Base-by-base conservation (phyloP, 371 early-diverging fungal genomes). In the Haplosporangium sp. region DNA sequence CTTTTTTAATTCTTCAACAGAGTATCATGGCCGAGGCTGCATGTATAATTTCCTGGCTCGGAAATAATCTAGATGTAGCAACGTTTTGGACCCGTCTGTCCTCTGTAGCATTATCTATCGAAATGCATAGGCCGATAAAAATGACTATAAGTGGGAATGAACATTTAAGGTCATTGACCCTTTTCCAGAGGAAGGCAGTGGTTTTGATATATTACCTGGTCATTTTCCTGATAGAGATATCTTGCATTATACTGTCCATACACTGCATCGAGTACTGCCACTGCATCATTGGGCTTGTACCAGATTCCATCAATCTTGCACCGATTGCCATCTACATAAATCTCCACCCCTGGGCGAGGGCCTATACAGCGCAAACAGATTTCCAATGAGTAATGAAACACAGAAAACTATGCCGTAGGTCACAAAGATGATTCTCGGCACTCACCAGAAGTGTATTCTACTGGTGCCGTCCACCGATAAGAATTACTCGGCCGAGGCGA, bases 271-370 rank as follows among this genome's bases (percentile, higher is more conserved):
- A 72, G 46, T 0, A 72, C 72, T 6, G 61, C 66, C 0, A 72
- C 72, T 23, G 50, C 21, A 23, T 72, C 72, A 21, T 66, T 60
- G 12, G 72, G 72, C 57, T 61, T 61, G 50, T 72, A 72, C 72
- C 72, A 72, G 16, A 66, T 72, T 12, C 66, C 66, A 14, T 72
- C 72, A 18, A 72, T 55, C 21, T 55, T 72, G 40, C 72, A 65
- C 40, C 62, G 65, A 36, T 37, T 65, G 13, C 72, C 72, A 4
- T 72, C 72, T 38, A 61, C 72, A 45, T 51, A 72, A 12, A 72
- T 61, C 47, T 72, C 72, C 2, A 72, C 72, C 8, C 66, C 72
- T 47, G 62, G 16, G 0, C 69, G 62, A 6, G 21, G 8, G 14
- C 55, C 63, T 54, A 21, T 41, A 18, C 16, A 29, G 14, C n/a